A percentile compares a stretch with the other conserved stretches of the same genome.
Evolutionary conservation across 2,329 filamentous ascomycete species (phyloP).

Genomic region (Dactylella cylindrospora): DNA sequence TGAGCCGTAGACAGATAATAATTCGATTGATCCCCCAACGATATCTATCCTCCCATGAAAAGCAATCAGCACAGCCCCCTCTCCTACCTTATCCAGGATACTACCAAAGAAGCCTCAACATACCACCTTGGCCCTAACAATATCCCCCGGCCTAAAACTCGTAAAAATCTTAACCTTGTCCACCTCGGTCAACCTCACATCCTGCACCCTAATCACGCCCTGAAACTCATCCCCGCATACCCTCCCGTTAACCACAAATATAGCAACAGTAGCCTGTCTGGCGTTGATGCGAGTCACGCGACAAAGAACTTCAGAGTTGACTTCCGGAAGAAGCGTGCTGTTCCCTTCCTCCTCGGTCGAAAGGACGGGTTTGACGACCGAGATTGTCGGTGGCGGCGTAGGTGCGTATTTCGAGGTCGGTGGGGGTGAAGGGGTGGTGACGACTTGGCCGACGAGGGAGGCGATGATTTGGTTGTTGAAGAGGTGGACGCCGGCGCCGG

Average conservation of each 20-base stretch:
- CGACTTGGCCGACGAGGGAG: conserved; percentile 56
- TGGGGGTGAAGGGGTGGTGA: conserved; percentile 57
- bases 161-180: conserved; percentile 90
- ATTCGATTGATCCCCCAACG: conserved; percentile 86
- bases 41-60: conserved; percentile 66
- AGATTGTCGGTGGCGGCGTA: conserved; percentile 47
- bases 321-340: conserved; percentile 76
- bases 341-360: conserved; percentile 50
- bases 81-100: not conserved
- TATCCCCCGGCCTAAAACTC: conserved; percentile 87
- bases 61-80: conserved; percentile 1
- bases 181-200: conserved; percentile 92
- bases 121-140: conserved; percentile 82
- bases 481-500: conserved; percentile 83
- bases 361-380: conserved; percentile 62
- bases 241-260: conserved; percentile 75
- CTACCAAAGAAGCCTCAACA: conserved; percentile 50
- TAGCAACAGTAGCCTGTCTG: conserved; percentile 80
- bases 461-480: conserved; percentile 74
- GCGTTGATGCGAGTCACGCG: conserved; percentile 82
- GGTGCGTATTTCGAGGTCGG: conserved; percentile 58
- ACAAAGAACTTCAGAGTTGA: conserved; percentile 77
- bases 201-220: conserved; percentile 81
- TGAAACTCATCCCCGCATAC: conserved; percentile 79
- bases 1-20: conserved; percentile 92